A percentile compares a stretch with the other conserved stretches of the same genome.
phyloP scores from a whole-genome alignment of 352 stramenopile genomes.

The Thalassiosira tumida region DNA sequence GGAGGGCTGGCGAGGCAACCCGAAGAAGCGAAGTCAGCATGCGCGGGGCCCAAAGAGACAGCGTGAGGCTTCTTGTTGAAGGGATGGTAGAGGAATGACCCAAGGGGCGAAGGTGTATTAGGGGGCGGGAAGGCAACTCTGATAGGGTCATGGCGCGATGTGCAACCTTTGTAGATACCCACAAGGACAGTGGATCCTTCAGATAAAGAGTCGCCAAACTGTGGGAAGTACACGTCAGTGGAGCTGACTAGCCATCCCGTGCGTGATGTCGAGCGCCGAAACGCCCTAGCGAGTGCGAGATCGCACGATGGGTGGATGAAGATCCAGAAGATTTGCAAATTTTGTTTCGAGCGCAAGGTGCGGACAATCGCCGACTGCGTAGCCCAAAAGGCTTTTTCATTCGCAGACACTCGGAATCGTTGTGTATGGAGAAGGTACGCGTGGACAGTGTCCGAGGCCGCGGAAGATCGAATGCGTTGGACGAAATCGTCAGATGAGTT shows the following conservation, averaged over 20 bases:
- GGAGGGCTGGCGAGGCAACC: not conserved
- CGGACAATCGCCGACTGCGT: constrained; percentile 28
- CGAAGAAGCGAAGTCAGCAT: not conserved
- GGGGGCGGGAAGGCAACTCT: not conserved
- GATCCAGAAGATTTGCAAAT: constrained; percentile 8
- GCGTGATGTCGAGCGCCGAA: not conserved
- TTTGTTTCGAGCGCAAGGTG: not conserved
- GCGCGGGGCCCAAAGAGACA: not conserved
- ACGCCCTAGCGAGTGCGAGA: not conserved
- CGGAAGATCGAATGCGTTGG: not conserved
- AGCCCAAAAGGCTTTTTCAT: constrained; percentile 14
- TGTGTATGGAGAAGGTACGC: constrained; percentile 67
- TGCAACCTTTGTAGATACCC: not conserved
- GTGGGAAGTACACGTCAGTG: constrained; percentile 8
- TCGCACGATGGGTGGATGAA: not conserved
- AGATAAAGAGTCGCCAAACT: constrained; percentile 6
- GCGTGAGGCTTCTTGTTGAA: constrained; percentile 11
- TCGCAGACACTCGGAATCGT: not conserved
- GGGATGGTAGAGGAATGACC: not conserved
- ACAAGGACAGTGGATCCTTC: not conserved
- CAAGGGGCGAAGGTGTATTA: not conserved
- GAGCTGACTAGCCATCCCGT: constrained; percentile 11
- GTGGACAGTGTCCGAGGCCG: not conserved
- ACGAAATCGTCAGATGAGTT: not conserved
- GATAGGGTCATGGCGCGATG: not conserved